Conservation (phyloP, 176 grass and related monocot species). For the Eleusine coracana region DNA sequence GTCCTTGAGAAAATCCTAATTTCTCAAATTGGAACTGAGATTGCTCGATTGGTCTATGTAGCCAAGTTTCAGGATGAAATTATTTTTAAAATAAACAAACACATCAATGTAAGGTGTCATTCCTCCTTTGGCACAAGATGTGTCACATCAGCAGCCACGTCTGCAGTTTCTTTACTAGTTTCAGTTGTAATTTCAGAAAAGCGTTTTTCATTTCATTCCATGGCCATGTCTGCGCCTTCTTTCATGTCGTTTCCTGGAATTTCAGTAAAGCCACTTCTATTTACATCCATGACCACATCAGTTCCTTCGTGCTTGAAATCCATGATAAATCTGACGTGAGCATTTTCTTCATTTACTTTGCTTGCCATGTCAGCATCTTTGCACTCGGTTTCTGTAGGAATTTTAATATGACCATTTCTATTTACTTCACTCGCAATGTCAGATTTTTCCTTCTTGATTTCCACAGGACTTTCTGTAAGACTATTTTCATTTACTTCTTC, state of each 20-base stretch:
- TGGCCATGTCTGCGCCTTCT: background rate
- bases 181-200: background rate
- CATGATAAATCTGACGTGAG: background rate
- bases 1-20: background rate
- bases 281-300: slow-evolving; percentile 6
- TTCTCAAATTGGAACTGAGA: background rate
- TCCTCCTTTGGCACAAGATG: slow-evolving; percentile 12
- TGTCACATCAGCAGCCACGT: background rate
- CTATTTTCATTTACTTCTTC: background rate
- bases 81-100: background rate
- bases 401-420: background rate
- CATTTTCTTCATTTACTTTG: background rate
- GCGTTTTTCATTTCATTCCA: background rate
- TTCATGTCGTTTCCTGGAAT: slow-evolving; percentile 8
- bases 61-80: background rate
- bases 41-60: background rate
- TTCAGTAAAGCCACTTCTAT: background rate
- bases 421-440: background rate
- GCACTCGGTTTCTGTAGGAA: background rate
- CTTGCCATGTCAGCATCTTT: background rate
- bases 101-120: slow-evolving; percentile 14
- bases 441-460: slow-evolving; percentile 1
- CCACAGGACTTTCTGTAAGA: background rate
- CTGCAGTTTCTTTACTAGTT: background rate
- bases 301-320: background rate